These are phyloP conservation scores for Calcarisporium arbuscula DNA, from an alignment of 2,329 filamentous ascomycete genomes.

Conservation along the genomic window DNA sequence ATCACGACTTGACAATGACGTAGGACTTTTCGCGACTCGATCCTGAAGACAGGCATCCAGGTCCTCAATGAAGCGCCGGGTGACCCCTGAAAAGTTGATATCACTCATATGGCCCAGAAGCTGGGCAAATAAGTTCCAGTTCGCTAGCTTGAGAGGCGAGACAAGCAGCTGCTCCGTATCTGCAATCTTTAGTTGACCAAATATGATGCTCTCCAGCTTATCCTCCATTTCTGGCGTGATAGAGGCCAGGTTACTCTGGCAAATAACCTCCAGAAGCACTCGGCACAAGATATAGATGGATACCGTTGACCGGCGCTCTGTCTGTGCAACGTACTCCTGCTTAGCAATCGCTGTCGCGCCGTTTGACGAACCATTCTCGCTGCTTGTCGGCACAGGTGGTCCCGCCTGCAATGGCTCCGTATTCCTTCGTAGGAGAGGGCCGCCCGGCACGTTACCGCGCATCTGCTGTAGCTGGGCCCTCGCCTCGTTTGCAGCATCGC, in stretches of 20 bases:
- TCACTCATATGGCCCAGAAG: slow-evolving; percentile 94
- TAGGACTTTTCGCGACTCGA: slow-evolving; percentile 61
- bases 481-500: slow-evolving; percentile 73
- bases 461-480: slow-evolving; percentile 51
- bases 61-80: slow-evolving; percentile 74
- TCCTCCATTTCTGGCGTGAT: slow-evolving; percentile 91
- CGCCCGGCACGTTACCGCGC: slow-evolving; percentile 34
- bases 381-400: slow-evolving; percentile 13
- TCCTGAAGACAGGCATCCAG: slow-evolving; percentile 74
- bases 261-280: slow-evolving; percentile 88
- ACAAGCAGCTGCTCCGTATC: slow-evolving; percentile 73
- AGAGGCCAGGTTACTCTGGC: slow-evolving; percentile 74
- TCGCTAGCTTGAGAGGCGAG: slow-evolving; percentile 80
- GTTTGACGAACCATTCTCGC: slow-evolving; percentile 25
- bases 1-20: slow-evolving; percentile 50
- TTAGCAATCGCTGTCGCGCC: slow-evolving; percentile 39
- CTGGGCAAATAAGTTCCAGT: slow-evolving; percentile 92
- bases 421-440: slow-evolving; percentile 60
- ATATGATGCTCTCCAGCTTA: slow-evolving; percentile 91
- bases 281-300: slow-evolving; percentile 95
- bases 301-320: slow-evolving; percentile 84
- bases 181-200: slow-evolving; percentile 84
- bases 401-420: slow-evolving; percentile 60
- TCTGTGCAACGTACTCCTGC: slow-evolving; percentile 69
- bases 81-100: slow-evolving; percentile 80